Conservation (phyloP, 129 eudicot species). For the Apium graveolens region DNA sequence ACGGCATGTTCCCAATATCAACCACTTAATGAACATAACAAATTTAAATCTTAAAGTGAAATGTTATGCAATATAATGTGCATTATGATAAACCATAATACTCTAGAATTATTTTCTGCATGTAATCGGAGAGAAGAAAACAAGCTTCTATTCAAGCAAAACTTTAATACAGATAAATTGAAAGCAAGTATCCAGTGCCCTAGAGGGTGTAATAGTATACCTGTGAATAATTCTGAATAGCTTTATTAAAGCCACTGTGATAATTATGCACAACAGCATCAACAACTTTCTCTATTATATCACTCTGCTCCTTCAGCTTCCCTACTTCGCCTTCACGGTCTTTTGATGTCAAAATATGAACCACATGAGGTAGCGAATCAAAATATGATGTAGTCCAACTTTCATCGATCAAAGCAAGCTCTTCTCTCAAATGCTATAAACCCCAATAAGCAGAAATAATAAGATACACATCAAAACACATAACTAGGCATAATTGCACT, state of each 20-base stretch:
- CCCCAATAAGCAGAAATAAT: not conserved
- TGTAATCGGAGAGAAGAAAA: not conserved
- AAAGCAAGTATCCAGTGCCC: not conserved
- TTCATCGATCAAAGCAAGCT: conserved; percentile 69
- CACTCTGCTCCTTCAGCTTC: conserved; percentile 83
- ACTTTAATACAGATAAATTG: not conserved
- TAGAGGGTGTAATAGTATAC: conserved; percentile 12
- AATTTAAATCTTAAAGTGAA: not conserved
- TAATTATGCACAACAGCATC: conserved; percentile 98
- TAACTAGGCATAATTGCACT: not conserved
- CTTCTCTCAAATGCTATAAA: conserved; percentile 75
- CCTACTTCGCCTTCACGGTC: conserved; percentile 84
- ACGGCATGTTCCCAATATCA: not conserved
- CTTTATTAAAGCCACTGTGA: conserved; percentile 96
- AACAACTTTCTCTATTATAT: conserved; percentile 89
- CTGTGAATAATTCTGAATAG: conserved; percentile 96
- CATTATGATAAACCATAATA: not conserved
- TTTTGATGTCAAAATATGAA: conserved; percentile 86
- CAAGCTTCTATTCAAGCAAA: not conserved
- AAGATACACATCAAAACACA: not conserved
- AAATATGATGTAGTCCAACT: conserved; percentile 92
- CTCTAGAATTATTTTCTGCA: not conserved
- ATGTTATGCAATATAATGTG: not conserved
- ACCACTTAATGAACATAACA: not conserved
- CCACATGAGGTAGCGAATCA: conserved; percentile 96